Evolutionary conservation across 176 grass and related monocot genomes (phyloP).

Genomic region (Eremochloa ophiuroides): DNA sequence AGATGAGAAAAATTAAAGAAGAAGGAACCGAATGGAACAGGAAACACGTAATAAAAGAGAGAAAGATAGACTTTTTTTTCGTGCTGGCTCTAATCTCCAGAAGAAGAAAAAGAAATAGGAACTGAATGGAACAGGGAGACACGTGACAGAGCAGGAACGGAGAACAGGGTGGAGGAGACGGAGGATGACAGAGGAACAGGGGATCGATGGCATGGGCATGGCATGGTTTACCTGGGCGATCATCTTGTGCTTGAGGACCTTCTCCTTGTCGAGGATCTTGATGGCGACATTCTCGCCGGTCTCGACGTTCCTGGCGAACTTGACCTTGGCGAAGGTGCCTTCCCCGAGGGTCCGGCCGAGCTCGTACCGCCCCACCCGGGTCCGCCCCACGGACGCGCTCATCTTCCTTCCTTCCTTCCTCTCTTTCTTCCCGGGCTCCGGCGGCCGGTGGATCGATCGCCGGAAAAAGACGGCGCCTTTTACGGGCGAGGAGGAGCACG

Average conservation of each 20-base stretch:
- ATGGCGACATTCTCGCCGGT: slow-evolving; percentile 78
- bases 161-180: neutral
- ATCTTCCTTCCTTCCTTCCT: slow-evolving; percentile 1
- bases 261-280: slow-evolving; percentile 99
- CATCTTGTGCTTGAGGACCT: slow-evolving; percentile 96
- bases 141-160: neutral
- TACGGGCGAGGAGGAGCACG: no score
- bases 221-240: slow-evolving; percentile 57
- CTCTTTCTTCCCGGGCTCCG: neutral
- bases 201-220: neutral
- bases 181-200: neutral
- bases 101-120: neutral
- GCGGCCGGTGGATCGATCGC: no score
- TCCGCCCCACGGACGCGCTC: slow-evolving; percentile 46
- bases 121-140: neutral
- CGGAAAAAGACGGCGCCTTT: neutral
- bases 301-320: slow-evolving; percentile 90
- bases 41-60: neutral
- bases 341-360: slow-evolving; percentile 87
- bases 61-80: neutral
- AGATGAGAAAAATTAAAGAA: neutral
- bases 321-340: slow-evolving; percentile 97
- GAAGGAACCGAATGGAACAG: neutral
- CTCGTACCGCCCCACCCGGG: slow-evolving; percentile 90
- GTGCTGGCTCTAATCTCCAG: neutral